Percentiles rank a stretch among this genome's conserved stretches.
phyloP scores from a whole-genome alignment of 306 rosid genomes.

The Albizia julibrissin region DNA sequence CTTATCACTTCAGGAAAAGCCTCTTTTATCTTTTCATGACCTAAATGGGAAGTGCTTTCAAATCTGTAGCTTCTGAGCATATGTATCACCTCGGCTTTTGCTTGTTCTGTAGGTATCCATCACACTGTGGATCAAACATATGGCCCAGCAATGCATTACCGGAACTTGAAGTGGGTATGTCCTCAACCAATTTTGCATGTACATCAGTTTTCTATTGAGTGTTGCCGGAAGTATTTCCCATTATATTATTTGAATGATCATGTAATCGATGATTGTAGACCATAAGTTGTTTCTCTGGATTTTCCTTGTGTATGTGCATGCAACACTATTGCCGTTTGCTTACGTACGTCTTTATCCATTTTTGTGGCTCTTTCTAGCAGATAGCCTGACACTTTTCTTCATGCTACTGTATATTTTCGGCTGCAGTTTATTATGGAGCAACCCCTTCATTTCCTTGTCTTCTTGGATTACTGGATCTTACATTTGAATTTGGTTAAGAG shows the following conservation, averaged over 20 bases:
- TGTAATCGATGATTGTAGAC: slow-evolving; percentile 14
- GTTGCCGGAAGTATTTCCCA: background rate
- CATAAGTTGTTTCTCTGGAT: slow-evolving; percentile 7
- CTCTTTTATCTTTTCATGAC: background rate
- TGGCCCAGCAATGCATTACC: slow-evolving; percentile 84
- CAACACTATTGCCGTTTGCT: slow-evolving; percentile 17
- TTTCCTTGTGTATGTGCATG: slow-evolving; percentile 18
- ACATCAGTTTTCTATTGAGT: slow-evolving; percentile 25
- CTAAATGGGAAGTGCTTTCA: background rate
- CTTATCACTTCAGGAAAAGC: slow-evolving; percentile 7
- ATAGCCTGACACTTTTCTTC: slow-evolving; percentile 4
- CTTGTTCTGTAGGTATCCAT: slow-evolving; percentile 72
- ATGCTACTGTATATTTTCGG: background rate
- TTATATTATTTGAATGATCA: slow-evolving; percentile 5
- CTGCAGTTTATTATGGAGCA: slow-evolving; percentile 5
- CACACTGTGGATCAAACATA: slow-evolving; percentile 87
- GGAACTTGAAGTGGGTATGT: slow-evolving; percentile 82
- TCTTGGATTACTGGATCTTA: slow-evolving; percentile 27
- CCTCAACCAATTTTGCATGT: slow-evolving; percentile 25
- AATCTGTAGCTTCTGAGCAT: slow-evolving; percentile 15
- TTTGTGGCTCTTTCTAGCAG: slow-evolving; percentile 23
- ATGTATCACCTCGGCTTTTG: slow-evolving; percentile 34
- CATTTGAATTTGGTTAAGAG: slow-evolving; percentile 22
- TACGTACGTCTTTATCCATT: slow-evolving; percentile 11
- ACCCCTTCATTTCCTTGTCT: slow-evolving; percentile 6